A percentile compares a stretch with the other conserved stretches of the same genome.
phyloP scores from a whole-genome alignment of 768 basidiomycete genomes.

The Tephrocybe sp. region DNA sequence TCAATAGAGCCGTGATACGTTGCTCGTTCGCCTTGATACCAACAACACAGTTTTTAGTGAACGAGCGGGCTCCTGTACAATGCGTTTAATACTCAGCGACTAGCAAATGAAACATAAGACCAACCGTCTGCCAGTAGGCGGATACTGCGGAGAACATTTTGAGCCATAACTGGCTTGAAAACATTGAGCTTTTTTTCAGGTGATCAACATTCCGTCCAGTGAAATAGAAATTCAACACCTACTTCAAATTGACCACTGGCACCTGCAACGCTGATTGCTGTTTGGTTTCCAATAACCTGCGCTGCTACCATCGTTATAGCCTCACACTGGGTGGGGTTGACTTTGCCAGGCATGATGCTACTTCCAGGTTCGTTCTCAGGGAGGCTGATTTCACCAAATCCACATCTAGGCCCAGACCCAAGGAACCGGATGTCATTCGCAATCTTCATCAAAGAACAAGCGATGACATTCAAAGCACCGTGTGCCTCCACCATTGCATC shows the following conservation, averaged over 20 bases:
- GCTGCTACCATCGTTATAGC: constrained; percentile 98
- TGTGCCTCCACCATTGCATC: constrained; percentile 98
- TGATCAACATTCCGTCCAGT: constrained; percentile 1
- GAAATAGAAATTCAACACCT: constrained; percentile 13
- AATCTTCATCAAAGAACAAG: constrained; percentile 99
- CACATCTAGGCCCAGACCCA: constrained; percentile 96
- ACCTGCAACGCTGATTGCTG: constrained; percentile 87
- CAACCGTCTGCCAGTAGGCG: constrained; percentile 88
- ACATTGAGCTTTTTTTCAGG: constrained; percentile 77
- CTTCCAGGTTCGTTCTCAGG: constrained; percentile 99
- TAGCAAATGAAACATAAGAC: constrained; percentile 16
- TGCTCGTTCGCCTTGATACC: constrained; percentile 97
- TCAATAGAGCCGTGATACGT: constrained; percentile 82
- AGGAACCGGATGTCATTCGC: constrained; percentile 99
- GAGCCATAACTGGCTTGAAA: constrained; percentile 98
- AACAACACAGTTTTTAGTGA: constrained; percentile 95
- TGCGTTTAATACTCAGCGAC: constrained; percentile 14
- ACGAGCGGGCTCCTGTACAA: constrained; percentile 73
- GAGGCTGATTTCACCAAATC: constrained; percentile 88
- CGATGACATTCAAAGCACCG: constrained; percentile 93
- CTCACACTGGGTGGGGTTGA: constrained; percentile 99
- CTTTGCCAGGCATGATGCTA: constrained; percentile 99
- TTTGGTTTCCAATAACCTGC: constrained; percentile 98
- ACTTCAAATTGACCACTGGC: constrained; percentile 98
- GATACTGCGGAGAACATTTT: constrained; percentile 96